Percentiles rank a stretch among this genome's conserved stretches.
These are phyloP conservation scores for Galerina sulciceps DNA, from an alignment of 768 basidiomycete species.

Conservation along the genomic window DNA sequence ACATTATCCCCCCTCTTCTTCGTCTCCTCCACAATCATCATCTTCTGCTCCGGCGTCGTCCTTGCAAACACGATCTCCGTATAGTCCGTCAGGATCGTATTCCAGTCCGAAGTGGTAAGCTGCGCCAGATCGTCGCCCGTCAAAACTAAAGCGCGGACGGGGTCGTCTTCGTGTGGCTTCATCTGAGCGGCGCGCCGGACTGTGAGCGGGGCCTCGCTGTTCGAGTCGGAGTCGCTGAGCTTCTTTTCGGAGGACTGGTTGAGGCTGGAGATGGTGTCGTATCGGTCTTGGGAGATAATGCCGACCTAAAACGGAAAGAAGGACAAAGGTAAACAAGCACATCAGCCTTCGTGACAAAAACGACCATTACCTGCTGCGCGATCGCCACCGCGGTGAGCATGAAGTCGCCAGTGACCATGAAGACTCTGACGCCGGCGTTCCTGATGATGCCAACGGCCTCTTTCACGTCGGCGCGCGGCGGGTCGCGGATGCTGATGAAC, in stretches of 20 bases:
- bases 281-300: conserved; percentile 38
- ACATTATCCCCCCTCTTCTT: conserved; percentile 50
- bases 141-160: conserved; percentile 41
- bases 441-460: conserved; percentile 49
- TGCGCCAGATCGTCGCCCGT: conserved; percentile 48
- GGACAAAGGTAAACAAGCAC: neutral
- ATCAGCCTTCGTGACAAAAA: conserved; percentile 10
- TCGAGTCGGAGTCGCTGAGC: neutral
- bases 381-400: conserved; percentile 57
- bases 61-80: conserved; percentile 55
- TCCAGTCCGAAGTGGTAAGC: conserved; percentile 42
- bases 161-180: conserved; percentile 41
- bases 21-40: conserved; percentile 58
- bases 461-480: conserved; percentile 54
- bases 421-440: conserved; percentile 54
- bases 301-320: conserved; percentile 46
- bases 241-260: neutral
- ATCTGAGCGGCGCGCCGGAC: conserved; percentile 23
- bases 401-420: conserved; percentile 65
- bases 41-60: conserved; percentile 61
- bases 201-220: neutral
- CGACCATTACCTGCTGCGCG: conserved; percentile 40
- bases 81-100: conserved; percentile 39
- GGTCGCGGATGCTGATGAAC: conserved; percentile 58
- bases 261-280: conserved; percentile 30